phyloP scores from a whole-genome alignment of 2,329 filamentous ascomycete genomes.

The Apiospora arundinis region DNA sequence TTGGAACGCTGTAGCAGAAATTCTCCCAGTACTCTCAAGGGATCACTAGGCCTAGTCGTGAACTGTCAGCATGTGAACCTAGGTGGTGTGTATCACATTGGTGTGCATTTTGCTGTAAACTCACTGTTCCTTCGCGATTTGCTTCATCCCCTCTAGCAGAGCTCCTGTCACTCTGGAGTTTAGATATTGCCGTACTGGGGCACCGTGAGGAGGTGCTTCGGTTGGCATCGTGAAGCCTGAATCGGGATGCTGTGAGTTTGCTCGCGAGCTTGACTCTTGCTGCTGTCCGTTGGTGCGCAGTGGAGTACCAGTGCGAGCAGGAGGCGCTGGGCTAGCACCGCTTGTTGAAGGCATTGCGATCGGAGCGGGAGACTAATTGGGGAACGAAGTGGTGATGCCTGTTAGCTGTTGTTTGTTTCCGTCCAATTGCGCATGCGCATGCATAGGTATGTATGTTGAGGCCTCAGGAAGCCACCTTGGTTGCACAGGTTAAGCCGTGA shows the following conservation, averaged over 20 bases:
- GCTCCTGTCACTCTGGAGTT: conserved; percentile 73
- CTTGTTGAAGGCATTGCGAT: conserved; percentile 36
- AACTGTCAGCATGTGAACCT: neutral
- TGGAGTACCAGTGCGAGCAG: conserved; percentile 56
- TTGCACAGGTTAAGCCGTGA: neutral
- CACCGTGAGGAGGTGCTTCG: conserved; percentile 69
- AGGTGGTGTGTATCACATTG: neutral
- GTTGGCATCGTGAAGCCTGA: conserved; percentile 59
- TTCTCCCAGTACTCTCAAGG: conserved; percentile 72
- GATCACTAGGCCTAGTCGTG: conserved; percentile 65
- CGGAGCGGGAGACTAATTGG: conserved; percentile 16
- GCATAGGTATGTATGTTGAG: neutral
- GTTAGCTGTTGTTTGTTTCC: neutral
- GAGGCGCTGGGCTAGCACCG: conserved; percentile 49
- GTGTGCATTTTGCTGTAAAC: conserved; percentile 40
- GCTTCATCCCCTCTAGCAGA: conserved; percentile 77
- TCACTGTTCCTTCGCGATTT: conserved; percentile 73
- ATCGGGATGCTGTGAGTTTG: conserved; percentile 64
- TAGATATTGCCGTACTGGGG: conserved; percentile 72
- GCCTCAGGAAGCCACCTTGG: neutral
- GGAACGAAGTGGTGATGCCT: neutral
- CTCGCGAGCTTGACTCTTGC: conserved; percentile 51
- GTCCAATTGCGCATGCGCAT: neutral
- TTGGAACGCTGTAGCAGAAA: conserved; percentile 72
- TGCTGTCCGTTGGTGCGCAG: conserved; percentile 42